Conservation (phyloP, 2,329 filamentous ascomycete species). For the Pestalotiopsis sp. region DNA sequence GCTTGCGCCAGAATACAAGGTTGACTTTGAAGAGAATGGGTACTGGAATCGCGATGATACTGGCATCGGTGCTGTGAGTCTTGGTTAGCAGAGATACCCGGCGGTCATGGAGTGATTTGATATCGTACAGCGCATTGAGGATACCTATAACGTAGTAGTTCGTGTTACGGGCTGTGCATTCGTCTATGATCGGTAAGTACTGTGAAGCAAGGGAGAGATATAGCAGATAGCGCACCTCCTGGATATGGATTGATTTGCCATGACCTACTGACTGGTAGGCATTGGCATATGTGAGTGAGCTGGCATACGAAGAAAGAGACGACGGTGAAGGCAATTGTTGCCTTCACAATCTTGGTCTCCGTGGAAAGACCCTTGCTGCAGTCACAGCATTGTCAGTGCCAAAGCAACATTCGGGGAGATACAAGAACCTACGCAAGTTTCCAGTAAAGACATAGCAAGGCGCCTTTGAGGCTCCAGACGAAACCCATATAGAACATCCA, state of each 20-base stretch:
- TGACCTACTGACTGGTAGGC: conserved; percentile 9
- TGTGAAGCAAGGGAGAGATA: background rate
- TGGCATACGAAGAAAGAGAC: conserved; percentile 1
- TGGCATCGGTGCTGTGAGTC: background rate
- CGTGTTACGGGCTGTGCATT: conserved; percentile 11
- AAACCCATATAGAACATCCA: conserved; percentile 12
- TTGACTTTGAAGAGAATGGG: conserved; percentile 12
- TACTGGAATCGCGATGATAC: conserved; percentile 8
- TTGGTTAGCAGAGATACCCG: no score
- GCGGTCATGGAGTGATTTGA: background rate
- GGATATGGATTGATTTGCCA: conserved; percentile 14
- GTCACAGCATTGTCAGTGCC: background rate
- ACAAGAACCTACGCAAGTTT: background rate
- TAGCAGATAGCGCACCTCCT: background rate
- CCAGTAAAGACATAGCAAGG: conserved; percentile 4
- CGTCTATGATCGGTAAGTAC: background rate
- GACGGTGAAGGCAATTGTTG: background rate
- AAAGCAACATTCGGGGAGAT: background rate
- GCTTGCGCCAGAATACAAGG: background rate
- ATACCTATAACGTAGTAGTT: conserved; percentile 11
- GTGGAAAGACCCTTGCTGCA: background rate
- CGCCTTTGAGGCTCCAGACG: conserved; percentile 10
- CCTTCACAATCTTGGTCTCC: conserved; percentile 4
- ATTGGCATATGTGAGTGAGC: conserved; percentile 7
- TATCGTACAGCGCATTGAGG: conserved; percentile 9